phyloP scores from a whole-genome alignment of 106 monocot genomes.

The Agapanthus africanus region DNA sequence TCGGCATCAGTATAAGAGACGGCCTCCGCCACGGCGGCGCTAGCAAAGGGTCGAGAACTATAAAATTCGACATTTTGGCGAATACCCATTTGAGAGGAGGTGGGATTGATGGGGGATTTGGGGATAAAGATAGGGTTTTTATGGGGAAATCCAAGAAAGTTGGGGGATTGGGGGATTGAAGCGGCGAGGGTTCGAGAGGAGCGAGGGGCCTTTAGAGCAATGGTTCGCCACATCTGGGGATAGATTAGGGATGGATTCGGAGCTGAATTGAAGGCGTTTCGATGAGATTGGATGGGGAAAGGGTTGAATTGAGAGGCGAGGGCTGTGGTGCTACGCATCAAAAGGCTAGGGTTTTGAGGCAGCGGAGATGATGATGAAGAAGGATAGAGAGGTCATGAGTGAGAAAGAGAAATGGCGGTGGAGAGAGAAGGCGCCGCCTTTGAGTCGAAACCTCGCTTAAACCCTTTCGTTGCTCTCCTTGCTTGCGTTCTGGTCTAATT shows the following conservation, averaged over 20 bases:
- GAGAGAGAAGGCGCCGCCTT: not conserved
- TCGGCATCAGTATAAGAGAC: slow-evolving; percentile 12
- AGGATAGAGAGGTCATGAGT: not conserved
- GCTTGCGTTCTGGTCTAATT: too few relatives aligned
- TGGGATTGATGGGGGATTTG: not conserved
- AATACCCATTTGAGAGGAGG: not conserved
- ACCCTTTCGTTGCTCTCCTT: slow-evolving; percentile 1
- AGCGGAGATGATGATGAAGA: not conserved
- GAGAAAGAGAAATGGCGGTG: slow-evolving; percentile 9
- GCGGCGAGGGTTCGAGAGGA: not conserved
- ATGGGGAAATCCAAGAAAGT: not conserved
- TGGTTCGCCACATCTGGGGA: slow-evolving; percentile 5
- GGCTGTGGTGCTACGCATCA: not conserved
- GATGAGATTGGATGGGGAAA: not conserved
- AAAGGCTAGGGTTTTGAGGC: not conserved
- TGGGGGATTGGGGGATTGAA: not conserved
- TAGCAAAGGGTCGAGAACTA: not conserved
- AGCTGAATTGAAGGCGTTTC: not conserved
- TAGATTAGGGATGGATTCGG: slow-evolving; percentile 2
- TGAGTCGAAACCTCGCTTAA: slow-evolving; percentile 9
- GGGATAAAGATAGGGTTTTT: slow-evolving; percentile 3
- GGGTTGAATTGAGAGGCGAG: not conserved
- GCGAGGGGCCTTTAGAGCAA: not conserved
- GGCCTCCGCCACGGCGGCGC: not conserved
- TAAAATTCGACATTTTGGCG: not conserved